Evolutionary conservation across 192 early-diverging fungal genomes (phyloP).

Genomic region (Coemansia sp.): DNA sequence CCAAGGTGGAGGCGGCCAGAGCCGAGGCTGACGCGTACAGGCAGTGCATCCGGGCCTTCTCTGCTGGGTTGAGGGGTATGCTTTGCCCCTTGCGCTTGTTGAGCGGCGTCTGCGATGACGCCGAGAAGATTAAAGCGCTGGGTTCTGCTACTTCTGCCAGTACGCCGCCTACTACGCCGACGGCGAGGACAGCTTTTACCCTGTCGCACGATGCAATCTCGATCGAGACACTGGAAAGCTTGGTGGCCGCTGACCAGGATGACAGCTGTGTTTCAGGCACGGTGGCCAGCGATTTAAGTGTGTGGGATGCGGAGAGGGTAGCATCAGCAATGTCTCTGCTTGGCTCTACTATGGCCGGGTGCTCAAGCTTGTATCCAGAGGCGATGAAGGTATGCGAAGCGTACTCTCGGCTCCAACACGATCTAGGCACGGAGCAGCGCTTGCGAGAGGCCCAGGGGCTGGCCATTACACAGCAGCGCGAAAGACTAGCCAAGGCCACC

Average conservation of each 20-base stretch:
- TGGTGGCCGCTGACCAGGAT: neutral
- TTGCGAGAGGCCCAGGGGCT: slow-evolving; percentile 49
- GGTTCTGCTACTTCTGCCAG: neutral
- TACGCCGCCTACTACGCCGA: slow-evolving; percentile 42
- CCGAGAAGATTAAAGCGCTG: slow-evolving; percentile 25
- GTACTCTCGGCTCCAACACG: slow-evolving; percentile 21
- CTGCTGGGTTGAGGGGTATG: slow-evolving; percentile 12
- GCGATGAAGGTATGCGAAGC: slow-evolving; percentile 23
- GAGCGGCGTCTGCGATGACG: slow-evolving; percentile 10
- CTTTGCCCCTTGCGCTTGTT: slow-evolving; percentile 31
- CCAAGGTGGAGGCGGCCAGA: slow-evolving; percentile 5
- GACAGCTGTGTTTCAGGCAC: neutral
- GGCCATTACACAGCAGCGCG: slow-evolving; percentile 50
- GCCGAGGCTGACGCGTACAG: slow-evolving; percentile 5
- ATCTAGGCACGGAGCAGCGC: slow-evolving; percentile 41
- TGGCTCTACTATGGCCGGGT: slow-evolving; percentile 13
- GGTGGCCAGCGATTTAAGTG: neutral
- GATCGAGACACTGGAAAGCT: slow-evolving; percentile 13
- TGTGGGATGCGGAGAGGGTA: slow-evolving; percentile 13
- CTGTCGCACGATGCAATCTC: slow-evolving; percentile 3
- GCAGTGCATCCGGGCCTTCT: slow-evolving; percentile 22
- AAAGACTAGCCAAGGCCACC: slow-evolving; percentile 26
- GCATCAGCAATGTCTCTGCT: slow-evolving; percentile 31
- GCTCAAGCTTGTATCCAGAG: slow-evolving; percentile 22
- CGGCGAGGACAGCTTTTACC: slow-evolving; percentile 5